Evolutionary conservation across 805 yeast species (phyloP).

Genomic region (Myxozyma geophila): DNA sequence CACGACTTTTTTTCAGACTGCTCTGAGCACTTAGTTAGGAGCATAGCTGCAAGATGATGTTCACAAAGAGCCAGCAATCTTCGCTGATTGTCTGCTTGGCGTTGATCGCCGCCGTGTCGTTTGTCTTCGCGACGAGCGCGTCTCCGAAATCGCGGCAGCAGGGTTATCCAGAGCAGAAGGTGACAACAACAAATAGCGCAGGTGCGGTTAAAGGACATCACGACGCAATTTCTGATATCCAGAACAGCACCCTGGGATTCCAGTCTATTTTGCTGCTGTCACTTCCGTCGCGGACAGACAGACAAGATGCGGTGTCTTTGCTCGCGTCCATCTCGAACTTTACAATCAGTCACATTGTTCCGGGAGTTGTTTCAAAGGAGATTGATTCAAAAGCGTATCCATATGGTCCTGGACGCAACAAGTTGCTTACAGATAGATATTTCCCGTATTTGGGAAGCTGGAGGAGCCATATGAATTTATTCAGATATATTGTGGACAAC

Average conservation of each 20-base stretch:
- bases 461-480: conserved; percentile 25
- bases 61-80: not conserved
- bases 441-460: conserved; percentile 20
- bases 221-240: conserved; percentile 3
- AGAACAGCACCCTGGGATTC: conserved; percentile 18
- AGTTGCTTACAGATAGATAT: conserved; percentile 6
- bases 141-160: not conserved
- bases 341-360: conserved; percentile 5
- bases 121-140: not conserved
- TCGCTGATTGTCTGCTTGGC: not conserved
- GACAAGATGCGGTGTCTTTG: conserved; percentile 23
- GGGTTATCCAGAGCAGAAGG: not conserved
- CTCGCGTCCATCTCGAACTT: conserved; percentile 9
- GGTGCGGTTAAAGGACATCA: not conserved
- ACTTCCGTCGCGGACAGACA: conserved; percentile 16
- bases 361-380: conserved; percentile 13
- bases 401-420: conserved; percentile 5
- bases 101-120: not conserved
- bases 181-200: not conserved
- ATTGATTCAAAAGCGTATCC: conserved; percentile 19
- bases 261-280: conserved; percentile 10
- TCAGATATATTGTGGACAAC: conserved; percentile 21
- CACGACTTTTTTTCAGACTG: not conserved
- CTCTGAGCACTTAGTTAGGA: not conserved
- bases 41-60: not conserved